These are phyloP conservation scores for Globisporangium apiculatum DNA, from an alignment of 352 stramenopile species.

Conservation along the genomic window DNA sequence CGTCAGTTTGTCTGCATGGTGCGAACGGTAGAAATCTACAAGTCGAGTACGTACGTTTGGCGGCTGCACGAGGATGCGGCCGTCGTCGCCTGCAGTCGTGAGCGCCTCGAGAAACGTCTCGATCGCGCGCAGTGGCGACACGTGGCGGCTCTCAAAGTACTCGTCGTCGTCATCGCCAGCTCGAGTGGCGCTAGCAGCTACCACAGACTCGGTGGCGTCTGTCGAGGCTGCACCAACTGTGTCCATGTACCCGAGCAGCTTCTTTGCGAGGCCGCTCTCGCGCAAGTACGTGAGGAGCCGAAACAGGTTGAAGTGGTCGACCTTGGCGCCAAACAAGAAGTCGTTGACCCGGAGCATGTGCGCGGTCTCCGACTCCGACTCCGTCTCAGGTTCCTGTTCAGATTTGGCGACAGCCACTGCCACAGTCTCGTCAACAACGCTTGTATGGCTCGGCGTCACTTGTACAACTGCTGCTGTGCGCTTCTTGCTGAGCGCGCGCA, in stretches of 20 bases:
- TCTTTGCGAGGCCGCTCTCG: conserved; percentile 77
- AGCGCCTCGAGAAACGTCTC: conserved; percentile 70
- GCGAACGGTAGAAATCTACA: not conserved
- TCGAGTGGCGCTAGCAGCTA: not conserved
- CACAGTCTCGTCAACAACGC: not conserved
- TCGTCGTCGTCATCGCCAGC: conserved; percentile 23
- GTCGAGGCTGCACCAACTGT: conserved; percentile 13
- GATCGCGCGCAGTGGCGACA: conserved; percentile 80
- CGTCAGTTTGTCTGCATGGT: no score
- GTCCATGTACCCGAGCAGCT: conserved; percentile 76
- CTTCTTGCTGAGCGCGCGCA: conserved; percentile 47
- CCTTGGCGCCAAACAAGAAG: conserved; percentile 70
- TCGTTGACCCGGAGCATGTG: conserved; percentile 81
- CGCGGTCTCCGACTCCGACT: not conserved
- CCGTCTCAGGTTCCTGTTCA: no score
- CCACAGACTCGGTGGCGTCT: not conserved
- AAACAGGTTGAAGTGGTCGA: conserved; percentile 89
- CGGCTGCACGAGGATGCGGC: conserved; percentile 59
- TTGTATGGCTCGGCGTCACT: not conserved
- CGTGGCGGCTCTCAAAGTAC: conserved; percentile 57
- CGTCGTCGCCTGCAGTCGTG: conserved; percentile 60
- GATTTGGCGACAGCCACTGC: not conserved
- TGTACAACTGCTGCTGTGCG: not conserved
- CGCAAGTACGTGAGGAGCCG: conserved; percentile 82
- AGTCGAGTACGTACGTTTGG: conserved; percentile 35